phyloP scores from a whole-genome alignment of 1,284 basidiomycete genomes.

The Erythrobasidium hasegawianum region DNA sequence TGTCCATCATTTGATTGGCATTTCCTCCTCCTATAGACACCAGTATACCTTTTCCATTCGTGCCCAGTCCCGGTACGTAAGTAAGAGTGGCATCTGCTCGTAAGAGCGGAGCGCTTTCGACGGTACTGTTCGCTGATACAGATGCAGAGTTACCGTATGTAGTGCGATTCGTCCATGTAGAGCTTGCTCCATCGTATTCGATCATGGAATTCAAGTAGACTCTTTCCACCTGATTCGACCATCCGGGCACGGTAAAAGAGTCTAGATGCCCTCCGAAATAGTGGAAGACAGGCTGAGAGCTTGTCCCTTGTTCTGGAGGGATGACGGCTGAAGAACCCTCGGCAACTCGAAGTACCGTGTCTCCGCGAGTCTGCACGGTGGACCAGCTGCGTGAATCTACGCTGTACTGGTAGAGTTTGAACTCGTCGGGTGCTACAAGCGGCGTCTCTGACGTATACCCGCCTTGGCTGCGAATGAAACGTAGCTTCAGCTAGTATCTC shows the following conservation, averaged over 20 bases:
- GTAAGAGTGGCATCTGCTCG: conserved; percentile 43
- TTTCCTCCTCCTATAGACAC: conserved; percentile 45
- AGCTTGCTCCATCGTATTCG: conserved; percentile 35
- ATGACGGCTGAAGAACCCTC: conserved; percentile 42
- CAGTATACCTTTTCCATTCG: conserved; percentile 39
- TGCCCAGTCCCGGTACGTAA: conserved; percentile 41
- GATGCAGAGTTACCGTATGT: conserved; percentile 36
- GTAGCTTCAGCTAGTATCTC: neutral
- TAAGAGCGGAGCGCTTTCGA: conserved; percentile 39
- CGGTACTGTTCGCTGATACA: conserved; percentile 38
- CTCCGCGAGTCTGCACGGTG: conserved; percentile 37
- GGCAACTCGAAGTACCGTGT: conserved; percentile 37
- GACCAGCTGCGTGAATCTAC: conserved; percentile 35
- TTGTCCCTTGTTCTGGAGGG: conserved; percentile 27
- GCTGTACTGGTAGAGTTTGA: conserved; percentile 38
- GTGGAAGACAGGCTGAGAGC: conserved; percentile 38
- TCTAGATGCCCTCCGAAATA: conserved; percentile 43
- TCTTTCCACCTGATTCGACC: conserved; percentile 41
- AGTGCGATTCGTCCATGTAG: conserved; percentile 33
- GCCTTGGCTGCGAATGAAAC: conserved; percentile 30
- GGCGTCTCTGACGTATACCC: conserved; percentile 42
- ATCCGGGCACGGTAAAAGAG: conserved; percentile 39
- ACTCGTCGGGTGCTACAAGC: conserved; percentile 37
- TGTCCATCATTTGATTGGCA: conserved; percentile 39
- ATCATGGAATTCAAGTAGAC: conserved; percentile 42